Evolutionary conservation across 2,329 filamentous ascomycete genomes (phyloP).

Genomic region (Sclerotinia subarctica): DNA sequence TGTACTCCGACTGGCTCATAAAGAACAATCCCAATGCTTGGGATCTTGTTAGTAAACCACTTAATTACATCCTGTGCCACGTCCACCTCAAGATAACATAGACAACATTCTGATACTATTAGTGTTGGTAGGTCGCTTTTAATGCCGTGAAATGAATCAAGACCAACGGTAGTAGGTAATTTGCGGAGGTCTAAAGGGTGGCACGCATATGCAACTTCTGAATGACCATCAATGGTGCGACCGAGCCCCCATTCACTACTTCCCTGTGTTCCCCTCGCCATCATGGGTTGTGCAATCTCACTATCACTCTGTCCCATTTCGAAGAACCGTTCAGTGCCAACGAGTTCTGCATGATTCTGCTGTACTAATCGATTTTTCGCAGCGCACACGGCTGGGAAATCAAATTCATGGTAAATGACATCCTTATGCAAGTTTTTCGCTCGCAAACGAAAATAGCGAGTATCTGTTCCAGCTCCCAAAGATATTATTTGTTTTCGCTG

Average conservation of each 20-base stretch:
- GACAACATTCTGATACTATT: conserved; percentile 89
- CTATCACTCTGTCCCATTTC: not conserved
- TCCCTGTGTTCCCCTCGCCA: conserved; percentile 18
- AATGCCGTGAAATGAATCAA: conserved; percentile 44
- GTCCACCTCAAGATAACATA: conserved; percentile 75
- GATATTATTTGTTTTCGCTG: conserved; percentile 74
- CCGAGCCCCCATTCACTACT: conserved; percentile 35
- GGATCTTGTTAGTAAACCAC: conserved; percentile 57
- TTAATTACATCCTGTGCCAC: conserved; percentile 62
- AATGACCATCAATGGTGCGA: conserved; percentile 17
- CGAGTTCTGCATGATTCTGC: conserved; percentile 11
- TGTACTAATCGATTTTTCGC: conserved; percentile 44
- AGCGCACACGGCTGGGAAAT: conserved; percentile 73
- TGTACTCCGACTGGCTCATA: conserved; percentile 87
- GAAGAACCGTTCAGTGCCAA: not conserved
- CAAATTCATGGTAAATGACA: conserved; percentile 85
- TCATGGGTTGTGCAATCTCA: conserved; percentile 38
- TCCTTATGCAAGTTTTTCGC: conserved; percentile 34
- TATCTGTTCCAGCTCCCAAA: conserved; percentile 91
- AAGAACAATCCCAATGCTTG: conserved; percentile 59
- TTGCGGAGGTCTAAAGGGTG: conserved; percentile 43
- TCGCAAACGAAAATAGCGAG: conserved; percentile 71
- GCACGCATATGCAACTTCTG: conserved; percentile 45
- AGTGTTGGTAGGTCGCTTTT: conserved; percentile 68
- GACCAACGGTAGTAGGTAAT: conserved; percentile 26